Conservation (phyloP, 208 protist genomes). For the Leishmania braziliensis region DNA sequence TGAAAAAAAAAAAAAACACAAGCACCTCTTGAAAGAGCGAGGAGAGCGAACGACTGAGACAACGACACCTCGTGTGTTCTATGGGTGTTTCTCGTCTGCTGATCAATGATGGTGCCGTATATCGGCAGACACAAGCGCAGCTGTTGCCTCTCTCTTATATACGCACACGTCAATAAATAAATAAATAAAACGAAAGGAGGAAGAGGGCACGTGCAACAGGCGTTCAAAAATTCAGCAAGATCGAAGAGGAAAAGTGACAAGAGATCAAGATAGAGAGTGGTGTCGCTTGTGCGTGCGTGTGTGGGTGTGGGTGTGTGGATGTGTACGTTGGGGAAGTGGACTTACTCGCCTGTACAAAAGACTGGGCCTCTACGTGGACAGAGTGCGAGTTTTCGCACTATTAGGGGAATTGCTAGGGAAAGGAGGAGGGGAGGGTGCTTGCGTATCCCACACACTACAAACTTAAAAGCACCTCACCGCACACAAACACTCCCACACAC, state of each 20-base stretch:
- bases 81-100: background rate
- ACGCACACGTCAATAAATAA: background rate
- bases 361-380: background rate
- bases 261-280: background rate
- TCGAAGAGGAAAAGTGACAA: background rate
- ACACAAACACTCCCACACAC: no score
- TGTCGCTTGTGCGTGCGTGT: background rate
- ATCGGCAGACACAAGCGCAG: background rate
- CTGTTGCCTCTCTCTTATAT: background rate
- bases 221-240: background rate
- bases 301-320: background rate
- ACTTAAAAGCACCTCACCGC: no score
- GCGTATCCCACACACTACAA: conserved; percentile 4
- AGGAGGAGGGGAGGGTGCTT: background rate
- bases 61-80: background rate
- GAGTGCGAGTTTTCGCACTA: background rate
- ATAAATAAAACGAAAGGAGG: background rate
- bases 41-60: background rate
- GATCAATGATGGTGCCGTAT: background rate
- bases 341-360: background rate
- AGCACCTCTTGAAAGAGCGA: background rate
- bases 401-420: background rate
- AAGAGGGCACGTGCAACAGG: background rate
- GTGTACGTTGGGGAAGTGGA: background rate
- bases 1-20: background rate